Base-by-base conservation (phyloP, 805 yeast species). In the Kurtzmaniella cleridarum region DNA sequence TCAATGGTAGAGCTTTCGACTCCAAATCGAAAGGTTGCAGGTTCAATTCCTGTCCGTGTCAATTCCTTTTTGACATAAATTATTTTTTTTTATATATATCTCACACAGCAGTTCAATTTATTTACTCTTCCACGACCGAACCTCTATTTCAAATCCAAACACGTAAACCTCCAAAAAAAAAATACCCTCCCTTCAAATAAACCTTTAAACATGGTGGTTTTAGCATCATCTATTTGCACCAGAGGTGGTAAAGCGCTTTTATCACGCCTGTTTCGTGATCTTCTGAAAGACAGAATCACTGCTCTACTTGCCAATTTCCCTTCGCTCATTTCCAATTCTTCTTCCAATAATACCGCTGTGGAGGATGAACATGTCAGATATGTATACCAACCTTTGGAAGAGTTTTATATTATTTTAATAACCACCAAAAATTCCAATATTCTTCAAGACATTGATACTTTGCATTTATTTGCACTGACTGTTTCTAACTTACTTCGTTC, bases 351-450 rank as follows among this genome's bases (percentile, higher is more conserved):
- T 60, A 91, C 98, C 35, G 84, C 95, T 9, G 93, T 88, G 26
- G 98, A 93, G 62, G 95, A 86, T 57, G 95, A 84, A 38, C 79
- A 79, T 49, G 93, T 87, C 30, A 80, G 99, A 61, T 93, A 87
- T 57, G 93, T 93, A 38, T 93, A 88, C 64, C 96, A 89, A 63
- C 97, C 98, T 35, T 75, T 93, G 57, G 98, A 93, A 59, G 96
- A 89, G 49, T 79, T 87, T 41, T 91, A 87, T 62, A 82, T 93
- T 54, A 90, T 95, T 32, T 69, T 93, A 51, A 82, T 93, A 57
- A 91, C 98, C 41, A 91, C 89, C 64, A 79, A 85, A 47, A 85
- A 83, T 50, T 86, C 96, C 24, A 93, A 93, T 58, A 91, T 93
- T 45, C 70, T 93, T 51, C 96, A 90, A 64, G 98, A 93, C 62